Evolutionary conservation across 2,329 filamentous ascomycete species (phyloP), one percentile per base, ranked within the genome.

Genomic region (Harringtonia lauricola): DNA sequence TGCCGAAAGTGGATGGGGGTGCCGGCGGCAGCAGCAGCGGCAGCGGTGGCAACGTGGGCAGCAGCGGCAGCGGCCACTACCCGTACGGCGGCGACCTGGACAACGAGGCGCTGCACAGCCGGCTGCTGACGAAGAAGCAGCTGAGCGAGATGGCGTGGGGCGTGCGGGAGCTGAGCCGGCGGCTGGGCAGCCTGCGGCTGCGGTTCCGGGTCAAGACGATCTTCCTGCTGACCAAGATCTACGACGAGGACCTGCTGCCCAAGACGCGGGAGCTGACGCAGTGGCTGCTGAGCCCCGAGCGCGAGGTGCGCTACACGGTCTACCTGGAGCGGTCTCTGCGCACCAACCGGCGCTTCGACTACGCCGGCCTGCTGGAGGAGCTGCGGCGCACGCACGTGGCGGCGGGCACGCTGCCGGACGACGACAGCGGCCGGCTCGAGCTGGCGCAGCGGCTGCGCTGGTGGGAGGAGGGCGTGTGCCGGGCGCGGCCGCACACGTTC

Each of bases 61-160:
- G 39, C 60, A 59, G 65, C 66, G 8, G 14, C 29, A 35, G 18
- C 28, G 30, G 36, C 22, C 17, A 18, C 36, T 33, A n/a, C n/a
- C n/a, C n/a, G n/a, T n/a, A n/a, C n/a, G n/a, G n/a, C n/a, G n/a
- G n/a, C n/a, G n/a, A n/a, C n/a, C n/a, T n/a, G n/a, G n/a, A 21
- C 36, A 37, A 21, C 36, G 12, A 22, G 4, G 13, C 4, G 36
- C 19, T 72, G 35, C 72, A 76, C 55, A 79, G 73, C 47, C 76
- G 90, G n/a, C 75, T 95, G 40, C 71, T 96, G 52, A 95, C 89
- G 2, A 96, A 96, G 67, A 88, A 86, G 60, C 87, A 98, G 62
- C 71, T 98, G 35, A 88, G 84, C 14, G 92, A 96, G 55, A 96
- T 98, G 90, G 89, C 90, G 0, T 89, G 90, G 79, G 89, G 90